phyloP scores from a whole-genome alignment of 2,329 filamentous ascomycete species.

The Bretziella fagacearum region DNA sequence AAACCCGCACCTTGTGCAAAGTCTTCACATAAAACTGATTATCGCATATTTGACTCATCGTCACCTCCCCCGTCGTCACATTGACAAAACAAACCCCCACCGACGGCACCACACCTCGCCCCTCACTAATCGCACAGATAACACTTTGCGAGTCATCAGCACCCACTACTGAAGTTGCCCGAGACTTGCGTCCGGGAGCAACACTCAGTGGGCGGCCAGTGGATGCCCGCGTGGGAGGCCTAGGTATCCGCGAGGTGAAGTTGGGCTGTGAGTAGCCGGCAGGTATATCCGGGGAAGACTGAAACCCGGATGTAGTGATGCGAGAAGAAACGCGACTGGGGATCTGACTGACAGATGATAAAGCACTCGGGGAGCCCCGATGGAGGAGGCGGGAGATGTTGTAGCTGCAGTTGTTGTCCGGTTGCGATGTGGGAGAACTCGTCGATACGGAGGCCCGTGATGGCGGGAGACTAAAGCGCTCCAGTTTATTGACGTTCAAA shows the following conservation, averaged over 20 bases:
- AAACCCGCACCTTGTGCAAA: constrained; percentile 69
- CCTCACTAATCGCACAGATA: constrained; percentile 77
- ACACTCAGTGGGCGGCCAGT: constrained; percentile 22
- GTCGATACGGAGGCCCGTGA: constrained; percentile 1
- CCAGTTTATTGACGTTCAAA: too few species aligned
- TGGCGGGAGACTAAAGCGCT: constrained; percentile 1
- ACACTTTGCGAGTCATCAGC: constrained; percentile 47
- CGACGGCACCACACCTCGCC: constrained; percentile 67
- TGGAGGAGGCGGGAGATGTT: background rate
- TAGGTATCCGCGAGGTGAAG: constrained; percentile 2
- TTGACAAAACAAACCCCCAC: constrained; percentile 82
- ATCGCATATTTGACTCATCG: constrained; percentile 82
- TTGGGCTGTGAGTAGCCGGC: background rate
- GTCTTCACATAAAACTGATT: constrained; percentile 83
- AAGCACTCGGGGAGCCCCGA: constrained; percentile 6
- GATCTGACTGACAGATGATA: constrained; percentile 13
- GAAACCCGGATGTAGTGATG: constrained; percentile 11
- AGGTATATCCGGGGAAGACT: background rate
- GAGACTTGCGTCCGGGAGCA: constrained; percentile 29
- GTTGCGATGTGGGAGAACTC: background rate
- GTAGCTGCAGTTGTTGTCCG: background rate
- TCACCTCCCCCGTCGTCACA: constrained; percentile 64
- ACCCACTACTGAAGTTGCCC: constrained; percentile 24
- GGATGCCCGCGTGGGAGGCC: constrained; percentile 13
- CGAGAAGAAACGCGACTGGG: constrained; percentile 10